Evolutionary conservation across 1,284 basidiomycete species (phyloP).

Genomic region (Malassezia psittaci): DNA sequence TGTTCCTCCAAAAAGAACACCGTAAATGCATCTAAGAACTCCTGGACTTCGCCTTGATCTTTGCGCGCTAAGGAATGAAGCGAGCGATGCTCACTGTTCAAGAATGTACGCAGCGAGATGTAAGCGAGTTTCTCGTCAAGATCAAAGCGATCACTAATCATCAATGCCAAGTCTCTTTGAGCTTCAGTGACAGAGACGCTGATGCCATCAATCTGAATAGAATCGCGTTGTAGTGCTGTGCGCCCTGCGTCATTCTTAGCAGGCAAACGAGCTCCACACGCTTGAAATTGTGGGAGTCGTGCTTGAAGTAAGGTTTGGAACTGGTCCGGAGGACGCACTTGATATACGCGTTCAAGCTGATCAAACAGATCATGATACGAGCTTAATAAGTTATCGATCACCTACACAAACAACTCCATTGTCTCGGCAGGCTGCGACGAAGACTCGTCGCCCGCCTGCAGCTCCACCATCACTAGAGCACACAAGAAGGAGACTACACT

Average conservation of each 20-base stretch:
- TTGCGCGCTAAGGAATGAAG: constrained; percentile 14
- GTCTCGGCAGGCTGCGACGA: background rate
- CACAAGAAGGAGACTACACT: background rate
- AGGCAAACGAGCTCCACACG: constrained; percentile 24
- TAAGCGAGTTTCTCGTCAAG: constrained; percentile 68
- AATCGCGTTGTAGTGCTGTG: constrained; percentile 1
- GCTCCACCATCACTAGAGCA: background rate
- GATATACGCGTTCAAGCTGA: constrained; percentile 31
- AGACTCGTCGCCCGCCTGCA: background rate
- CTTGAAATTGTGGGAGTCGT: constrained; percentile 21
- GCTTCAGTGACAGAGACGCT: constrained; percentile 56
- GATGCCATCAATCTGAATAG: constrained; percentile 42
- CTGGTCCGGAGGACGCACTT: constrained; percentile 17
- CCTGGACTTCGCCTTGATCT: constrained; percentile 10
- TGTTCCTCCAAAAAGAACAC: constrained; percentile 71
- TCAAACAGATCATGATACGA: constrained; percentile 39
- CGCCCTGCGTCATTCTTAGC: constrained; percentile 1
- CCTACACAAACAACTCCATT: background rate
- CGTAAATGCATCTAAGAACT: constrained; percentile 60
- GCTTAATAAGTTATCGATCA: background rate
- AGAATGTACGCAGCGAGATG: constrained; percentile 62
- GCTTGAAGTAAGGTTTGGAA: constrained; percentile 20
- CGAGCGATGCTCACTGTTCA: constrained; percentile 66
- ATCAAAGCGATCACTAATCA: constrained; percentile 61
- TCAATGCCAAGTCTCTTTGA: constrained; percentile 60